Evolutionary conservation across 2,329 filamentous ascomycete genomes (phyloP), one percentile per base, ranked within the genome.

Genomic region (Harringtonia aguacate): DNA sequence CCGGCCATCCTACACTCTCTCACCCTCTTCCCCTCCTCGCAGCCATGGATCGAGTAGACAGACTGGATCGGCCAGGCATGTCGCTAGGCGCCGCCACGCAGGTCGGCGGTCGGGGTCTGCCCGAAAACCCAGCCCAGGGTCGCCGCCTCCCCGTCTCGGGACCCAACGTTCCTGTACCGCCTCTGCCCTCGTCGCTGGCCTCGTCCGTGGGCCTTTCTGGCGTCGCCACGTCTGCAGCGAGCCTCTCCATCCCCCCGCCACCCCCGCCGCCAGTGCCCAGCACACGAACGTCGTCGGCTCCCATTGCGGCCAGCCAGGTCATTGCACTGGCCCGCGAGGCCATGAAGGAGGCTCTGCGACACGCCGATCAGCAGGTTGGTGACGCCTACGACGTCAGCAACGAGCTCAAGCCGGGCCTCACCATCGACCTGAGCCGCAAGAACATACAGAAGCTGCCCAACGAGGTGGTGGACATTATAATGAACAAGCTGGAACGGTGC

Each of bases 371-470:
- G 40, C 79, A 83, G 58, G 74, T 71, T 8, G 74, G 75, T 43
- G 77, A 79, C 50, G 73, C 72, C 36, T 73, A 70, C 48, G 69
- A 72, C 48, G 69, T 77, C 50, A 77, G 71, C 56, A 77, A 64
- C 58, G 76, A 75, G 36, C 64, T 81, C 38, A 78, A 80, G 56
- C 77, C 80, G 1, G 84, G 85, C 47, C 76, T 87, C 46, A 89
- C 85, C 28, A 81, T 90, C 53, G 83, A 89, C 61, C 63, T 89
- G 50, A 86, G 84, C 60, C 79, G 84, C 55, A 83, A 81, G 62
- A 79, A 78, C 56, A 87, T 89, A 36, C 73, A 78, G 53, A 75
- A 72, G 50, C 63, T 87, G 45, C 83, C 83, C 1, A 80, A 84
- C 46, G 83, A 86, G 60, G 78, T 86, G 36, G 78, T 87, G 34